Base-by-base conservation (phyloP, 768 basidiomycete species). In the Fomitopsis serialis region DNA sequence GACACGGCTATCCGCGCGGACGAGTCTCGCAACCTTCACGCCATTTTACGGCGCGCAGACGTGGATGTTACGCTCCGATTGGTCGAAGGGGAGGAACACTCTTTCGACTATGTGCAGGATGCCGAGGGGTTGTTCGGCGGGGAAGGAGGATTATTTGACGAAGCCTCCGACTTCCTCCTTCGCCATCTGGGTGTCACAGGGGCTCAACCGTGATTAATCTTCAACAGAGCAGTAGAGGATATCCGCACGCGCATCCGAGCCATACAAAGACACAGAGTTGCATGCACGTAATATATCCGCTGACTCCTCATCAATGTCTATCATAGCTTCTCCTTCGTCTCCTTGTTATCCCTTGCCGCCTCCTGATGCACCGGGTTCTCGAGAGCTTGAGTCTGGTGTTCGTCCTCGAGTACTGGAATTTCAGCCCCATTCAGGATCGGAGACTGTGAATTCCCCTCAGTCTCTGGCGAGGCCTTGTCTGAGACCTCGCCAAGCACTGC, bases 21-120 rank as follows among this genome's bases (percentile, higher is more conserved):
- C 3, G 78, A 81, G 54, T 79, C 80, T 5, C 61, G 62, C 27
- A 61, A 66, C 36, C 50, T 81, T 40, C 55, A 65, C 12, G 47
- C 52, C 0, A 59, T 73, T 48, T 66, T 82, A 27, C 50, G 62
- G 36, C 49, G 64, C 1, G 70, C 67, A 2, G 72, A 73, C 1
- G 74, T 77, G 1, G 51, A 58, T 1, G 70, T 69, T 2, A 60
- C 66, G 37, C 54, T 80, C 3, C 56, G 68, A 19, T 66, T 73
- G 15, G 62, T 77, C 17, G 69, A 74, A 4, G 78, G 71, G 9
- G 63, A 67, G 54, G 78, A 82, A 48, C 83, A 85, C 59, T 75
- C 77, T 0, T 84, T 83, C 55, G 83, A 85, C 61, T 80, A 78
- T 58, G 71, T 65, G 27, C 63, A 68, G 15, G 63, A 63, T 21